Percentiles rank a stretch among this genome's conserved stretches.
Conservation (phyloP, 75 land plant genomes). For the Isoetes taiwanensis region DNA sequence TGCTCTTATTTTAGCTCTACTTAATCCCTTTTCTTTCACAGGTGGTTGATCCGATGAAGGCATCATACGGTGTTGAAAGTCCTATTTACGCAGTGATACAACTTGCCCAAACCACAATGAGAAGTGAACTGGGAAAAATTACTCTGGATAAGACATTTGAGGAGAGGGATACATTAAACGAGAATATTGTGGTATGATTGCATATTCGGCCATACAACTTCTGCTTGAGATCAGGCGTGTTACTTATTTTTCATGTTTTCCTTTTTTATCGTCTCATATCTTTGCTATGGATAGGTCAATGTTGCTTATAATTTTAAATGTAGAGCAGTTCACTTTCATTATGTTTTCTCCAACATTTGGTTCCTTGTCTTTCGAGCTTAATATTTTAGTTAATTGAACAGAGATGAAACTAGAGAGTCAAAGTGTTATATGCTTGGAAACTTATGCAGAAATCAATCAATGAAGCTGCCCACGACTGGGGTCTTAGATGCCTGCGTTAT, state of each 20-base stretch:
- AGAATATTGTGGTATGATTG: constrained; percentile 68
- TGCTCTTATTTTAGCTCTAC: no score
- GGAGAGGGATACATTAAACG: constrained; percentile 82
- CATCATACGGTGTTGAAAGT: constrained; percentile 92
- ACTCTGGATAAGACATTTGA: constrained; percentile 91
- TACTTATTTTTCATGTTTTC: neutral
- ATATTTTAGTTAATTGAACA: neutral
- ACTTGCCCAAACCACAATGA: constrained; percentile 94
- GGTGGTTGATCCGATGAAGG: constrained; percentile 77
- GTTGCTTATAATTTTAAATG: no score
- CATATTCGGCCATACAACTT: neutral
- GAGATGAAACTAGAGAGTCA: neutral
- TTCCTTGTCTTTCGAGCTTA: no score
- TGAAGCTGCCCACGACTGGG: constrained; percentile 77
- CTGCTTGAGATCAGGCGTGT: neutral
- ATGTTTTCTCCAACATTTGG: no score
- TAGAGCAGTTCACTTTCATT: no score
- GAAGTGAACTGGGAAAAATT: constrained; percentile 89
- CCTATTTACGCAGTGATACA: constrained; percentile 78
- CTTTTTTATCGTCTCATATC: neutral
- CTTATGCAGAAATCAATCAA: constrained; percentile 70
- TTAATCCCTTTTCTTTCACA: no score
- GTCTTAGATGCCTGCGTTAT: constrained; percentile 77
- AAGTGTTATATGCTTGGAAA: neutral
- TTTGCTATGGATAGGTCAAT: neutral